Percentiles rank a stretch among this genome's conserved stretches.
phyloP scores from a whole-genome alignment of 495 filamentous ascomycete genomes.

The Sabuloglossum arenarium region DNA sequence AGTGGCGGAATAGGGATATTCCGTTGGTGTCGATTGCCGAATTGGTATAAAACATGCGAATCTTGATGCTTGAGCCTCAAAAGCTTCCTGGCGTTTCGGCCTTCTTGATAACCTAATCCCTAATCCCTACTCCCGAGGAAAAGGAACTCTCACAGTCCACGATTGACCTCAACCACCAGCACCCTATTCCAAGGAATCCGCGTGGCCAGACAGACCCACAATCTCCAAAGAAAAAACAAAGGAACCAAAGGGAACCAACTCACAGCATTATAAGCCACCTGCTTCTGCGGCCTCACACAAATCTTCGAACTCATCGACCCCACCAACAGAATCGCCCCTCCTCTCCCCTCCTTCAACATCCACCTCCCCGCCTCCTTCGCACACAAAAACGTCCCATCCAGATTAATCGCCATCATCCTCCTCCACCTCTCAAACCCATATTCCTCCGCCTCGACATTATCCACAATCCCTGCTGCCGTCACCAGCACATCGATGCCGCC shows the following conservation, averaged over 20 bases:
- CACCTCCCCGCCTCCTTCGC: slow-evolving; percentile 18
- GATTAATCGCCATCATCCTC: slow-evolving; percentile 87
- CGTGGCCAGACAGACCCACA: too few species aligned
- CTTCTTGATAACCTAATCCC: too few species aligned
- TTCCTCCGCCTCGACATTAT: slow-evolving; percentile 77
- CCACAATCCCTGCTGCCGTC: slow-evolving; percentile 86
- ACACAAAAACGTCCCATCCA: slow-evolving; percentile 84
- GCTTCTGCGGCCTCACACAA: slow-evolving; percentile 87
- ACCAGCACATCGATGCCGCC: slow-evolving; percentile 79
- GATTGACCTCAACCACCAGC: too few species aligned
- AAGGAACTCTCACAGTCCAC: too few species aligned
- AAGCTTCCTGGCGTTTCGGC: too few species aligned
- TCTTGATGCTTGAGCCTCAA: too few species aligned
- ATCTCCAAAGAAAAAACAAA: not conserved
- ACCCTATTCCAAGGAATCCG: too few species aligned
- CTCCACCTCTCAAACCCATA: slow-evolving; percentile 78
- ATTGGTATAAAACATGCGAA: too few species aligned
- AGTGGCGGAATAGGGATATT: too few species aligned
- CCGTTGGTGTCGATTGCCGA: too few species aligned
- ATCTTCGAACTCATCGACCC: slow-evolving; percentile 85
- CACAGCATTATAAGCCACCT: slow-evolving; percentile 24
- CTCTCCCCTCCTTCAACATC: slow-evolving; percentile 55
- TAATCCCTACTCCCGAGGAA: too few species aligned
- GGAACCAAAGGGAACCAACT: not conserved
- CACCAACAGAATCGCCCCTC: slow-evolving; percentile 83